Percentiles rank a stretch among this genome's conserved stretches.
Conservation (phyloP, 2,329 filamentous ascomycete species). For the Fusarium oxysporum region DNA sequence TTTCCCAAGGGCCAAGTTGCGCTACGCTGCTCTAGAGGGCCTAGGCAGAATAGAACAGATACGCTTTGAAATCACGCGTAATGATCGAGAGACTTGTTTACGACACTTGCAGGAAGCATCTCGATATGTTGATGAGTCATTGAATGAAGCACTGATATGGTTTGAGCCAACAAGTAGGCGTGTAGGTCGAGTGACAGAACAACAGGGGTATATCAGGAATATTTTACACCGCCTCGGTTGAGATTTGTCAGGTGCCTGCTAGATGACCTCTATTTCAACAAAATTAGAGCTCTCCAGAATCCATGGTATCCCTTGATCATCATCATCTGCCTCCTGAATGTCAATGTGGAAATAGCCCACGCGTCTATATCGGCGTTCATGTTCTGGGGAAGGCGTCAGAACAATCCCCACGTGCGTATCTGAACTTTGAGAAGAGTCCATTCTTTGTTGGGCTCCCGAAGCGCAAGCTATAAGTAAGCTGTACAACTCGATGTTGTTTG, state of each 20-base stretch:
- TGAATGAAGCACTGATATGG: background rate
- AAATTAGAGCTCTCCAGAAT: background rate
- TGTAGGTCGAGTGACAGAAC: background rate
- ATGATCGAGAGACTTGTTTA: background rate
- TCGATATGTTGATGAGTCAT: background rate
- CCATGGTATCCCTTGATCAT: background rate
- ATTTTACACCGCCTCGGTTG: background rate
- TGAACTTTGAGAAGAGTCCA: background rate
- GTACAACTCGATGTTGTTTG: background rate
- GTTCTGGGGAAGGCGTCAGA: background rate
- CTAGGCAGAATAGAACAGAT: background rate
- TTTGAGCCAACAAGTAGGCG: background rate
- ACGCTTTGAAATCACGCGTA: background rate
- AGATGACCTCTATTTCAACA: background rate
- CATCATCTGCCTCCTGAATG: background rate
- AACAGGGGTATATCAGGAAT: background rate
- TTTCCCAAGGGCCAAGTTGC: background rate
- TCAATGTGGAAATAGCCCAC: constrained; percentile 1
- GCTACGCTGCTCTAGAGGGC: background rate
- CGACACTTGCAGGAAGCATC: background rate
- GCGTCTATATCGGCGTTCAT: background rate
- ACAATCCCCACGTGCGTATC: background rate
- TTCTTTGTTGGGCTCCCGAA: background rate
- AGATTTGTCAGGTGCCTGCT: background rate
- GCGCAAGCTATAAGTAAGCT: background rate